Evolutionary conservation across 129 eudicot species (phyloP), one percentile per base, ranked within the genome.

Genomic region (Pittosporum tobira): DNA sequence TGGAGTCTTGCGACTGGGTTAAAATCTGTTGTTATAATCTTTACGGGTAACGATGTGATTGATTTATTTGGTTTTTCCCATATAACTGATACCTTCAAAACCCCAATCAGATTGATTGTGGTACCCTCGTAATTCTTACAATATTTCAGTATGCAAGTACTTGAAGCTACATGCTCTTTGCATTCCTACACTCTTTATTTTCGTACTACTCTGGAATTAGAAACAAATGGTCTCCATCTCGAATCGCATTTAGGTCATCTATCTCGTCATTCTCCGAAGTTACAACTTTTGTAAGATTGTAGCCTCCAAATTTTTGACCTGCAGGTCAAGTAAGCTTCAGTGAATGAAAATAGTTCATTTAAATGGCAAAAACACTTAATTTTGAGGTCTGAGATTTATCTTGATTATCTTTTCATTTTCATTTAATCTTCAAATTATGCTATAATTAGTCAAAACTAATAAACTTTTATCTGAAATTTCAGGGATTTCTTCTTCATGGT

Each of bases 151-250:
- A 43, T 56, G 43, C 64, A 62, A 70, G 63, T 70, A 57, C 73
- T 61, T 73, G 64, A 76, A 67, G 57, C 47, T 61, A 70, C 68
- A 63, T 21, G 10, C 55, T 55, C 72, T 58, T 40, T 4, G 51
- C 49, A 40, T 75, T 51, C 48, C 31, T 25, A 13, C 34, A 54
- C 36, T 71, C 56, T 26, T 53, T 71, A 70, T 66, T 67, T 50
- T 54, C 69, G 53, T 59, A 66, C 44, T 74, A 65, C 19, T 69
- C 65, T 62, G 76, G 67, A 59, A 75, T 67, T 61, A 90, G 62
- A 80, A 83, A 83, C 85, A 91, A 68, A 67, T 83, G 96, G 65
- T 91, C 98, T 22, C 88, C 96, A 70, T 86, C 98, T 62, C 96
- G 69, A 30, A 91, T 60, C 55, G 87, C 88, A 66, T 69, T 68